A percentile compares a stretch with the other conserved stretches of the same genome.
Evolutionary conservation across 1,284 basidiomycete genomes (phyloP).

Genomic region (Microbotryomycetes sp.): DNA sequence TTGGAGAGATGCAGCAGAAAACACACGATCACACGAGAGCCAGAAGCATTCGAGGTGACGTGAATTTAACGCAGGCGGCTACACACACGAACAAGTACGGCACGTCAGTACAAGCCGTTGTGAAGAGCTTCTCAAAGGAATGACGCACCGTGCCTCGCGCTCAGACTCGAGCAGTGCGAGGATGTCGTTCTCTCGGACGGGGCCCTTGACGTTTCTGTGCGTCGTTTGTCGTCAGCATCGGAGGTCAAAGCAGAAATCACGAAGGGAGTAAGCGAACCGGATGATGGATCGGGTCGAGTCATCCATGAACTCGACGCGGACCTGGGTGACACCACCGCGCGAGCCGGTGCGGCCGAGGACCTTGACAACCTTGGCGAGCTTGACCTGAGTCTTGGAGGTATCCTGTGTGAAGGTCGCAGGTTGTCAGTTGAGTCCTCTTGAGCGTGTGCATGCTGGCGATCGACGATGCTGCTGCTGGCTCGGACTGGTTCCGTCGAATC

Average conservation of each 20-base stretch:
- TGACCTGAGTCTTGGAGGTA: conserved; percentile 69
- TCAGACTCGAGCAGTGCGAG: conserved; percentile 96
- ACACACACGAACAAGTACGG: background rate
- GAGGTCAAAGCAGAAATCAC: background rate
- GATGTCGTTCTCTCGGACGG: conserved; percentile 93
- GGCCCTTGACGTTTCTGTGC: conserved; percentile 83
- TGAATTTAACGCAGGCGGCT: conserved; percentile 14
- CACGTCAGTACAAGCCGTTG: background rate
- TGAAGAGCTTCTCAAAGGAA: background rate
- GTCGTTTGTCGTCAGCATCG: background rate
- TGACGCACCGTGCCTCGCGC: conserved; percentile 87
- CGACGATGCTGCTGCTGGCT: no score
- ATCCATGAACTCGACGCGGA: conserved; percentile 99
- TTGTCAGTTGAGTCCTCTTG: no score
- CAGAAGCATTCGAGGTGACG: background rate
- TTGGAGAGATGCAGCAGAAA: background rate
- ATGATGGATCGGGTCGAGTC: conserved; percentile 93
- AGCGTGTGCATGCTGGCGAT: no score
- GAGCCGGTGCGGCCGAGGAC: conserved; percentile 98
- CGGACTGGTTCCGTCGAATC: no score
- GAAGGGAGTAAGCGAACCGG: conserved; percentile 45
- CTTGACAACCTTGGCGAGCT: conserved; percentile 94
- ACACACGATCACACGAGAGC: background rate
- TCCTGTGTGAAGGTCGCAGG: conserved; percentile 19
- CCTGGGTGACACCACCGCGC: conserved; percentile 98